These are phyloP conservation scores for Pseudocercospora cruenta DNA, from an alignment of 2,329 filamentous ascomycete species.

Conservation along the genomic window DNA sequence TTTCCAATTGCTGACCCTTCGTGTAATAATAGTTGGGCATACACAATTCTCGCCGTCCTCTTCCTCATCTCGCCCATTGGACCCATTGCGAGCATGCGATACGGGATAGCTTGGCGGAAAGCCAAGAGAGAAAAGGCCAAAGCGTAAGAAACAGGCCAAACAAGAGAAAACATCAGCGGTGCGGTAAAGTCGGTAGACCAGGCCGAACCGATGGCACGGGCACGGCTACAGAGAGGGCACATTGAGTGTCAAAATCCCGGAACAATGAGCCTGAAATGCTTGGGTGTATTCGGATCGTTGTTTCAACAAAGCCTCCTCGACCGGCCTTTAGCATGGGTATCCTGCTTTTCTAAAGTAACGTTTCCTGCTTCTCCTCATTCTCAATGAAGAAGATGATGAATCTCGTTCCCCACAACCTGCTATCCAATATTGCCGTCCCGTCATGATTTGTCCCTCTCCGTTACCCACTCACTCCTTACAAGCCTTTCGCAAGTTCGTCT, in stretches of 20 bases:
- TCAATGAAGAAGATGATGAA: neutral
- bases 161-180: neutral
- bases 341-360: neutral
- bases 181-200: neutral
- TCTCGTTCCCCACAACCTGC: neutral
- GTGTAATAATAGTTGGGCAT: conserved; percentile 33
- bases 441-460: neutral
- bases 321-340: neutral
- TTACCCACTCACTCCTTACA: neutral
- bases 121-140: conserved; percentile 31
- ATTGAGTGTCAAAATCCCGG: neutral
- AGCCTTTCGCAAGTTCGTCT: neutral
- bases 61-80: conserved; percentile 26
- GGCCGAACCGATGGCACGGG: neutral
- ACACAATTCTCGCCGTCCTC: conserved; percentile 42
- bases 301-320: neutral
- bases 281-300: neutral
- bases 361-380: conserved; percentile 1
- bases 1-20: neutral
- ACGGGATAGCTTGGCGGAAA: conserved; percentile 35
- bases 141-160: conserved; percentile 8
- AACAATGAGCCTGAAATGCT: neutral
- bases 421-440: neutral
- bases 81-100: conserved; percentile 30
- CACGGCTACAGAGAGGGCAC: neutral